A percentile compares a stretch with the other conserved stretches of the same genome.
phyloP scores from a whole-genome alignment of 306 rosid genomes.

The Dalbergia cultrata region DNA sequence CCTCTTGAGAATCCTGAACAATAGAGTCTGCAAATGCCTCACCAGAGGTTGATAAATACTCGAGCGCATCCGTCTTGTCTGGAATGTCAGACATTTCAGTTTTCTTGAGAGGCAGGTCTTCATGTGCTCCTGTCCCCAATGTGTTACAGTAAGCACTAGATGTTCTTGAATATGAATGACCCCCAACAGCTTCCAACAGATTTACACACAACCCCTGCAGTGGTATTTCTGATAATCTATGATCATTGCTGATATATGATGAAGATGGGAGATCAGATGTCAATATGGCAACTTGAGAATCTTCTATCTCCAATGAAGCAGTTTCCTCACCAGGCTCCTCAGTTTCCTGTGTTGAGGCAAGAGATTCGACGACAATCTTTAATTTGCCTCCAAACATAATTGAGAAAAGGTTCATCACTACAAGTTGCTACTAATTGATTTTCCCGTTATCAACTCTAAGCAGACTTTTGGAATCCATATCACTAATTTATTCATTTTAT shows the following conservation, averaged over 20 bases:
- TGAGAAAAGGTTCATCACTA: background rate
- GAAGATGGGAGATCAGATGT: constrained; percentile 53
- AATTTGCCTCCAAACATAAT: constrained; percentile 2
- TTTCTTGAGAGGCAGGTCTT: constrained; percentile 42
- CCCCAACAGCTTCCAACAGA: constrained; percentile 26
- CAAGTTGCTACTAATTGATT: background rate
- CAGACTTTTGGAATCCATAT: background rate
- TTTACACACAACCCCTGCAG: constrained; percentile 44
- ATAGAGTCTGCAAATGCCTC: constrained; percentile 52
- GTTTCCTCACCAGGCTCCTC: constrained; percentile 55
- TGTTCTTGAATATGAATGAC: background rate
- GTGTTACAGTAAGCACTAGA: constrained; percentile 37
- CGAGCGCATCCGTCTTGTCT: constrained; percentile 39
- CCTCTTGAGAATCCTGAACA: constrained; percentile 69
- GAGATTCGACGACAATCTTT: background rate
- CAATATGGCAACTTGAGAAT: constrained; percentile 40
- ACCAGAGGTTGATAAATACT: constrained; percentile 45
- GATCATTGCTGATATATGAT: constrained; percentile 43
- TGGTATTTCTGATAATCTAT: constrained; percentile 46
- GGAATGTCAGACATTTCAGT: constrained; percentile 40
- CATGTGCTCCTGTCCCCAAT: constrained; percentile 40
- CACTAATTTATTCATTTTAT: background rate
- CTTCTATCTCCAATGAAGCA: constrained; percentile 49
- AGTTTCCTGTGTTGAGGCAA: constrained; percentile 64
- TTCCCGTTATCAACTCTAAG: background rate